Percentiles rank a stretch among this genome's conserved stretches.
These are phyloP conservation scores for Chloranthus sessilifolius DNA, from an alignment of 164 flowering plant genomes.

Conservation along the genomic window DNA sequence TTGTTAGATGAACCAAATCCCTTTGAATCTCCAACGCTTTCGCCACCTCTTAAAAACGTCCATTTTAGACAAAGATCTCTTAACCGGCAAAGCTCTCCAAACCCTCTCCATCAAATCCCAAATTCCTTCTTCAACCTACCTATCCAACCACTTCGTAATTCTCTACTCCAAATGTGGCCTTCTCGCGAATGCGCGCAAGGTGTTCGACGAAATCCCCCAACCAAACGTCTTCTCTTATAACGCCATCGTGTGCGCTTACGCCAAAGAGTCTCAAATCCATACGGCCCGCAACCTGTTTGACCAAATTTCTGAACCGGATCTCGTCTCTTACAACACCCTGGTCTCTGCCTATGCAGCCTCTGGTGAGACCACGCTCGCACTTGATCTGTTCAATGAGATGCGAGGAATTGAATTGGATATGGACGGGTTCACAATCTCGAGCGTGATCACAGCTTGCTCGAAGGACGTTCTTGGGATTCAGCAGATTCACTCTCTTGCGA, in stretches of 20 bases:
- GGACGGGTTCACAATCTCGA: conserved; percentile 78
- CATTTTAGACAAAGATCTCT: conserved; percentile 43
- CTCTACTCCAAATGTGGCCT: conserved; percentile 75
- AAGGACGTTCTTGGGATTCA: conserved; percentile 28
- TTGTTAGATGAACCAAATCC: conserved; percentile 28
- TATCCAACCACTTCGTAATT: conserved; percentile 78
- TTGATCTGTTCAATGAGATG: conserved; percentile 40
- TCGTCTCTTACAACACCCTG: conserved; percentile 78
- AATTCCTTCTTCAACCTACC: conserved; percentile 53
- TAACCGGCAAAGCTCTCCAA: conserved; percentile 62
- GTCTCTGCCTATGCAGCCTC: conserved; percentile 61
- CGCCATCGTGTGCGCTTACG: conserved; percentile 56
- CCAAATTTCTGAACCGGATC: conserved; percentile 65
- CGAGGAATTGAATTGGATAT: conserved; percentile 39
- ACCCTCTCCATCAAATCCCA: conserved; percentile 50
- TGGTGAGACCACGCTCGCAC: conserved; percentile 31
- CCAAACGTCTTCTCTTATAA: conserved; percentile 84
- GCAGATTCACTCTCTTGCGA: conserved; percentile 47
- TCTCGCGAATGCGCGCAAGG: conserved; percentile 43
- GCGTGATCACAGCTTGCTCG: conserved; percentile 42
- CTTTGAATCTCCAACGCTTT: conserved; percentile 21
- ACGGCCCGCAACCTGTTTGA: conserved; percentile 66
- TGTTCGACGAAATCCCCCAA: conserved; percentile 38
- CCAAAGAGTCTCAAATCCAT: conserved; percentile 38
- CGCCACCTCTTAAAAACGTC: conserved; percentile 42